Evolutionary conservation across 2,329 filamentous ascomycete species (phyloP), one percentile per base, ranked within the genome.

Genomic region (Myriangium duriaei): DNA sequence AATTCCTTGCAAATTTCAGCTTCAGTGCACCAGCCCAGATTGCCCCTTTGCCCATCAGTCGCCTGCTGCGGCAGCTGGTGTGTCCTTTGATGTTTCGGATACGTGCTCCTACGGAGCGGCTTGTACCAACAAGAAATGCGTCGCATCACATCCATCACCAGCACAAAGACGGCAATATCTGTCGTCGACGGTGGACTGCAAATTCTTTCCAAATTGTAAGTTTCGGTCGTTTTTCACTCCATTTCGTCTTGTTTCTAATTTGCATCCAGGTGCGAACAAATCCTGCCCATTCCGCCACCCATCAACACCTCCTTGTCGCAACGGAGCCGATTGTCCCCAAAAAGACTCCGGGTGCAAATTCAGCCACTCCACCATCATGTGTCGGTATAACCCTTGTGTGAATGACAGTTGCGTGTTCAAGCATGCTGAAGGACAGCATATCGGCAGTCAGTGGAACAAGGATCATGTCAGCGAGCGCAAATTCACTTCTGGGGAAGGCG

Each of bases 21-120:
- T 91, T 38, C 69, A 74, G 45, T 98, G 91, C 65, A 83, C 81
- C 28, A 92, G 92, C 60, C 76, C 75, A 49, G 83, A 92, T 44
- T 98, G 91, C 64, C 81, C 79, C 47, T 98, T 85, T 57, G 91
- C 85, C 12, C 91, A 98, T 54, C 88, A 95, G 62, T 94, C 87
- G 11, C 86, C 91, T 2, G 86, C 82, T 2, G 87, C 88, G 19
- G 81, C 84, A 3, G 79, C 80, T 2, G 82, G 81, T 17, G 74
- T 72, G 2, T 71, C 77, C 0, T 69, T 96, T 41, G 91, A 96
- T 57, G 70, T 87, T 48, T 74, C 69, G 42, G 85, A 93, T 51
- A 68, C 72, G 12, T 98, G 91, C 64, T 72, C 72, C 12, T 96
- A 82, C 51, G 88, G 86, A 13, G 85, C 77, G 2, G 86, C 86